Conservation (phyloP, 306 rosid genomes). For the Clitoria ternatea region DNA sequence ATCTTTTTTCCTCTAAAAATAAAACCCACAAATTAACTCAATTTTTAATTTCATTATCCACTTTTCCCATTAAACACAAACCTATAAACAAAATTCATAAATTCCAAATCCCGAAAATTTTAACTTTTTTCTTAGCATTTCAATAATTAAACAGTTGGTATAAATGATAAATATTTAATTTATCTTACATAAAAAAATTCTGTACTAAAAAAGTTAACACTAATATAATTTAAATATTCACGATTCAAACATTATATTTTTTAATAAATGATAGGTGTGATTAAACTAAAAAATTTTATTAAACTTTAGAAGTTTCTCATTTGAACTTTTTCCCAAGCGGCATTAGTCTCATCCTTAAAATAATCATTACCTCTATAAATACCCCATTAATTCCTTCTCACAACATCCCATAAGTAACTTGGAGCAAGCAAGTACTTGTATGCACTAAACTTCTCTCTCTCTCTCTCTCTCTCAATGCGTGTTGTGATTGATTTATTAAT, state of each 20-base stretch:
- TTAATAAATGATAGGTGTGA: too few relatives aligned
- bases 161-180: too few relatives aligned
- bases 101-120: background rate
- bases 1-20: background rate
- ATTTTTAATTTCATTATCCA: background rate
- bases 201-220: too few relatives aligned
- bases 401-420: background rate
- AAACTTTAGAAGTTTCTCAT: background rate
- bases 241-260: too few relatives aligned
- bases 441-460: too few relatives aligned
- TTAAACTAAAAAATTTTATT: too few relatives aligned
- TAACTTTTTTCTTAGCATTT: background rate
- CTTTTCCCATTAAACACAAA: background rate
- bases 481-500: background rate
- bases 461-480: background rate
- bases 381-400: conserved; percentile 2
- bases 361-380: conserved; percentile 34
- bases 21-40: background rate
- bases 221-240: too few relatives aligned
- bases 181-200: too few relatives aligned
- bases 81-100: background rate
- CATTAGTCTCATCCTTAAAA: too few relatives aligned
- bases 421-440: background rate
- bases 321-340: background rate
- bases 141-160: too few relatives aligned